These are phyloP conservation scores for Rhizopus arrhizus DNA, from an alignment of 371 early-diverging fungal genomes.

Conservation along the genomic window DNA sequence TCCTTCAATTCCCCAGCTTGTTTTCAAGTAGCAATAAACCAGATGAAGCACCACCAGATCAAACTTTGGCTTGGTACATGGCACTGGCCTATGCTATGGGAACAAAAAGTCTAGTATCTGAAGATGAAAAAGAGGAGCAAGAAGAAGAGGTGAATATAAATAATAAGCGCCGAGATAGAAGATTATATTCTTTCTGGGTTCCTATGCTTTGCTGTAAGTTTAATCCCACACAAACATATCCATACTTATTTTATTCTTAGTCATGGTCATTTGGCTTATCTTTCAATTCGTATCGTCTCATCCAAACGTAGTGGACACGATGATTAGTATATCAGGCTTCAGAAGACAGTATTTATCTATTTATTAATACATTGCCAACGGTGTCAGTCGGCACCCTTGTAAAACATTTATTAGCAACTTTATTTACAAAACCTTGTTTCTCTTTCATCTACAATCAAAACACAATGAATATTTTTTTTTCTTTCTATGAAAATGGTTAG, in stretches of 20 bases:
- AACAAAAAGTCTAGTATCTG: constrained; percentile 26
- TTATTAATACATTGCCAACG: not conserved
- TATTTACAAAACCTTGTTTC: too few species aligned
- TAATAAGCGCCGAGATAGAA: constrained; percentile 41
- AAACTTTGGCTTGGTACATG: constrained; percentile 54
- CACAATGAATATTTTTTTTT: too few species aligned
- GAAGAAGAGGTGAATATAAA: constrained; percentile 17
- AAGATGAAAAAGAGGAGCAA: constrained; percentile 9
- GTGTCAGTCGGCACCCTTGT: too few species aligned
- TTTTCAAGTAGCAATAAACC: constrained; percentile 22
- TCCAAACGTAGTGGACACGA: constrained; percentile 27
- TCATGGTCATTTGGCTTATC: constrained; percentile 45
- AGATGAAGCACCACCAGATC: constrained; percentile 33
- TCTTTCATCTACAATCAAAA: too few species aligned
- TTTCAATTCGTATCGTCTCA: constrained; percentile 43
- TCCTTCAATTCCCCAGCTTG: constrained; percentile 37
- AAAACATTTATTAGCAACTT: too few species aligned
- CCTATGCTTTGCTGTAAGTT: constrained; percentile 53
- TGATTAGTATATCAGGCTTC: constrained; percentile 33
- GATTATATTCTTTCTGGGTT: constrained; percentile 53
- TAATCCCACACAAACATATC: not conserved
- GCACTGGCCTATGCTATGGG: constrained; percentile 54
- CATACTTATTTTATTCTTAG: constrained; percentile 20
- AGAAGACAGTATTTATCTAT: constrained; percentile 32
- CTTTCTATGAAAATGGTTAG: too few species aligned